A percentile compares a stretch with the other conserved stretches of the same genome.
Evolutionary conservation across 495 filamentous ascomycete species (phyloP).

Genomic region (Thozetella sp.): DNA sequence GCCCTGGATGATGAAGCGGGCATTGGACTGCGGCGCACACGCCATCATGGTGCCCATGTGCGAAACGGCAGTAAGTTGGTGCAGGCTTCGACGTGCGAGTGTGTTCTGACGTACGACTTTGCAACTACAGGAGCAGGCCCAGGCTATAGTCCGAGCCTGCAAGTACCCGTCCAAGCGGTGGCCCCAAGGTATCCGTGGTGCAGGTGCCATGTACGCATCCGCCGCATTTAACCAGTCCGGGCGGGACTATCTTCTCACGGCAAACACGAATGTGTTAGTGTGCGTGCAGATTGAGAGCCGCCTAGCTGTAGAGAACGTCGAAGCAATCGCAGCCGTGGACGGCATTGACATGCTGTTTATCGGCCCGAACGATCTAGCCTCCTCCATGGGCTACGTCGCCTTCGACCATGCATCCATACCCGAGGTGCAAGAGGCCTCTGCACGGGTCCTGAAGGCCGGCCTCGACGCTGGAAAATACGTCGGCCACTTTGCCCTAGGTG

Average conservation of each 20-base stretch:
- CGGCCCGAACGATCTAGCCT: background rate
- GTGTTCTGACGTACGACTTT: no score
- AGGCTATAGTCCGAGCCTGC: slow-evolving; percentile 36
- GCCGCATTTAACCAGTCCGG: slow-evolving; percentile 5
- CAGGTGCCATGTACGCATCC: slow-evolving; percentile 49
- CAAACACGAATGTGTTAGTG: slow-evolving; percentile 55
- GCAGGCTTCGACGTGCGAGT: background rate
- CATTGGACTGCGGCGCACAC: slow-evolving; percentile 51
- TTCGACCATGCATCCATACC: background rate
- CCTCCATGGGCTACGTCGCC: background rate
- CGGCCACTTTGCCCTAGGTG: background rate
- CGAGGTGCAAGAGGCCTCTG: background rate
- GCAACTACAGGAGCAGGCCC: slow-evolving; percentile 45
- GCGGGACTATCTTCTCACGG: slow-evolving; percentile 52
- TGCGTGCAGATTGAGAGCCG: slow-evolving; percentile 65
- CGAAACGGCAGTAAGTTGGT: slow-evolving; percentile 25
- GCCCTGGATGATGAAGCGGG: slow-evolving; percentile 52
- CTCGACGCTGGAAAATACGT: background rate
- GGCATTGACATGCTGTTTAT: background rate
- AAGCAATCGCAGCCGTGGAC: slow-evolving; percentile 50
- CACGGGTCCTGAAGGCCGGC: background rate
- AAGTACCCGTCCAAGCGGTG: slow-evolving; percentile 36
- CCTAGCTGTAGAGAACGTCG: slow-evolving; percentile 54
- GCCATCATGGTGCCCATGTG: slow-evolving; percentile 49
- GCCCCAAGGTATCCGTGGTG: slow-evolving; percentile 44